phyloP scores from a whole-genome alignment of 306 rosid species.

The Castanea sativa region DNA sequence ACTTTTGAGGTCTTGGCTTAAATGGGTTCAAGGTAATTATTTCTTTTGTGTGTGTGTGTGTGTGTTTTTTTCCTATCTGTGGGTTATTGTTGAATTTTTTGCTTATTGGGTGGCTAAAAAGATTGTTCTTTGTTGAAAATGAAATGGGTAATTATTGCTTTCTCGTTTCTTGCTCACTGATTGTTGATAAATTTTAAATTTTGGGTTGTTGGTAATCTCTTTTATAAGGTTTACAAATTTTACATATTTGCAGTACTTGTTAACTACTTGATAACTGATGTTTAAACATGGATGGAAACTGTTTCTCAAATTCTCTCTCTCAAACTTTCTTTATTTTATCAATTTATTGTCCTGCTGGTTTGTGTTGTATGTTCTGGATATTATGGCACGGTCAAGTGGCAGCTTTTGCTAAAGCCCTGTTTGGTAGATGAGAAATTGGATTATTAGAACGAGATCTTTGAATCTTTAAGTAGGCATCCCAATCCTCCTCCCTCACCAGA shows the following conservation, averaged over 20 bases:
- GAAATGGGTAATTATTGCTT: slow-evolving; percentile 1
- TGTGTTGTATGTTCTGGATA: background rate
- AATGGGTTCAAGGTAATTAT: slow-evolving; percentile 22
- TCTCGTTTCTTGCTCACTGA: background rate
- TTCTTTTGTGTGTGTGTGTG: too few species aligned
- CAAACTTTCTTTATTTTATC: background rate
- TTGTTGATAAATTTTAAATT: background rate
- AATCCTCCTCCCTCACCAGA: background rate
- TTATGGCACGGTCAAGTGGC: background rate
- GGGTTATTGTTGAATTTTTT: background rate
- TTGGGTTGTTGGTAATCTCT: background rate
- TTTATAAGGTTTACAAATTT: background rate
- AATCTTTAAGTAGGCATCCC: background rate
- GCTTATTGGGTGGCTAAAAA: background rate
- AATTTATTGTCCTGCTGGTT: background rate
- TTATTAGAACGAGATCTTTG: background rate
- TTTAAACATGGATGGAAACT: background rate
- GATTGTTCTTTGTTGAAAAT: background rate
- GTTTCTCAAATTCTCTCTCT: background rate
- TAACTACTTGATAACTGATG: background rate
- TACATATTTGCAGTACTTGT: background rate
- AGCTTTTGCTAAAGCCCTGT: background rate
- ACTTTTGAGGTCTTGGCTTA: slow-evolving; percentile 13
- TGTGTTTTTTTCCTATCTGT: background rate
- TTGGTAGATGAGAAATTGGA: background rate